Evolutionary conservation across 257 asterid genomes (phyloP).

Genomic region (Phtheirospermum japonicum): DNA sequence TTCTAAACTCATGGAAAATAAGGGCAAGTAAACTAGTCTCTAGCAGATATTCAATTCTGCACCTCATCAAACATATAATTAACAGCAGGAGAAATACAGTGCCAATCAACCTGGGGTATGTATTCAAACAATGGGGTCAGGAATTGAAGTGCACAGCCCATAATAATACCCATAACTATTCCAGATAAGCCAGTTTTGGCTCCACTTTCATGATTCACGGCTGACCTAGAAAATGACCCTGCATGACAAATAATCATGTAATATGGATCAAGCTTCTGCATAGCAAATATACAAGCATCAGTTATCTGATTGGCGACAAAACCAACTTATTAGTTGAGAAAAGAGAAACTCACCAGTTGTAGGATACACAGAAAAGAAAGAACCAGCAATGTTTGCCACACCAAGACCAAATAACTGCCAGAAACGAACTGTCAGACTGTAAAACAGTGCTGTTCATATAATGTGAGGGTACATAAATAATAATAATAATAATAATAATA

Average conservation of each 20-base stretch:
- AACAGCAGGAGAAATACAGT: constrained; percentile 20
- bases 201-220: constrained; percentile 98
- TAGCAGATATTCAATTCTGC: constrained; percentile 17
- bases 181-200: constrained; percentile 99
- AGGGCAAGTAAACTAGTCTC: constrained; percentile 16
- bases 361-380: constrained; percentile 92
- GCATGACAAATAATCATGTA: constrained; percentile 29
- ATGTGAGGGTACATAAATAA: background rate
- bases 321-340: constrained; percentile 25
- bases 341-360: constrained; percentile 72
- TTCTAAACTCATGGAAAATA: constrained; percentile 19
- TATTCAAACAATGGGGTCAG: constrained; percentile 87
- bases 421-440: constrained; percentile 28
- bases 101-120: constrained; percentile 81
- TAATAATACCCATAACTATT: constrained; percentile 84
- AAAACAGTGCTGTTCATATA: constrained; percentile 14
- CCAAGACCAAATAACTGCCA: constrained; percentile 98
- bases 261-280: constrained; percentile 19
- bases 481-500: too few relatives aligned
- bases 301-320: constrained; percentile 22
- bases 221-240: constrained; percentile 99
- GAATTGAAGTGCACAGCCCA: constrained; percentile 94
- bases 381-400: constrained; percentile 89
- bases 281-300: constrained; percentile 16
- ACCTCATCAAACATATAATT: constrained; percentile 11